These are phyloP conservation scores for Coleophoma eucalyptorum DNA, from an alignment of 2,329 filamentous ascomycete genomes.

Conservation along the genomic window DNA sequence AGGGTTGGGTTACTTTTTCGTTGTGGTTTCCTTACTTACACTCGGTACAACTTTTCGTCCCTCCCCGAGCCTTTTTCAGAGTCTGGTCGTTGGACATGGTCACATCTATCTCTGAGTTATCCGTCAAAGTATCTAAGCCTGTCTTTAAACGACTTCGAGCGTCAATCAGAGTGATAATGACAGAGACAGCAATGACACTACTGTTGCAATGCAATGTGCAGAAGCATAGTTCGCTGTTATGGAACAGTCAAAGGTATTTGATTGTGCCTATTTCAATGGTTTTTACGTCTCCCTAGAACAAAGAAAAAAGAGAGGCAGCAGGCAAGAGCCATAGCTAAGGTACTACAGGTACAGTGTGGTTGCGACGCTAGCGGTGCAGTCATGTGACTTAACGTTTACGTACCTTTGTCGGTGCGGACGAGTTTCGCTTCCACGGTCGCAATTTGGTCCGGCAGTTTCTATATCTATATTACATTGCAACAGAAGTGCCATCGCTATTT, in stretches of 20 bases:
- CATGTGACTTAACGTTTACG: too few species aligned
- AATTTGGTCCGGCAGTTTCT: not conserved
- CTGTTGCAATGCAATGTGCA: not conserved
- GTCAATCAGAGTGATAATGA: not conserved
- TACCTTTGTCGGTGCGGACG: conserved; percentile 2
- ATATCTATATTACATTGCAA: not conserved
- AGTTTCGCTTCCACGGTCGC: conserved; percentile 2
- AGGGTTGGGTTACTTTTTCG: not conserved
- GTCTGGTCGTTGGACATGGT: conserved; percentile 8
- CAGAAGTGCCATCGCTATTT: conserved; percentile 2
- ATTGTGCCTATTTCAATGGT: too few species aligned
- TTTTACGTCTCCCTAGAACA: too few species aligned
- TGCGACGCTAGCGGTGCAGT: too few species aligned
- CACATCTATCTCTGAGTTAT: not conserved
- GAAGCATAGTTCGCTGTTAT: not conserved
- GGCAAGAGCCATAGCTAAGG: too few species aligned
- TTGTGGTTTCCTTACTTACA: conserved; percentile 13
- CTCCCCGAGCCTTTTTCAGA: conserved; percentile 17
- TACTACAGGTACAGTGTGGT: too few species aligned
- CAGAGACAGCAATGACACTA: not conserved
- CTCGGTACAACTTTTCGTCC: conserved; percentile 26
- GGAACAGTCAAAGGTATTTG: too few species aligned
- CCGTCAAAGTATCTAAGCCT: not conserved
- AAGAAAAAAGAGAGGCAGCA: too few species aligned
- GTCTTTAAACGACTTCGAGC: not conserved